Conservation (phyloP, 129 eudicot genomes). For the Flaveria ramosissima region DNA sequence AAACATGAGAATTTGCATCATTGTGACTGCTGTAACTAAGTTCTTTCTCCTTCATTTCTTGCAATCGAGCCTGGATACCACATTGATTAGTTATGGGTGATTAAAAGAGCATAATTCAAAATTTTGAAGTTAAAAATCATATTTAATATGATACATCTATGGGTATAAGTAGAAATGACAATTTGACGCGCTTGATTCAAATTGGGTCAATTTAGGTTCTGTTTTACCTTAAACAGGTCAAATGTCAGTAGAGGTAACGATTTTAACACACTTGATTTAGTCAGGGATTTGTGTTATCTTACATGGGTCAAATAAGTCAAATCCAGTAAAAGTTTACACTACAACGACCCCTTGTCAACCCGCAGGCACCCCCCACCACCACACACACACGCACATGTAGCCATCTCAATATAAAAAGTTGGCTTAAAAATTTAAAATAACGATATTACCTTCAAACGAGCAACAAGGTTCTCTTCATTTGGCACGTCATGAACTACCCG, state of each 20-base stretch:
- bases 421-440: constrained; percentile 3
- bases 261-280: not conserved
- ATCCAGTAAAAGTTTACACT: not conserved
- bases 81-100: not conserved
- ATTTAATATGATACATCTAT: not conserved
- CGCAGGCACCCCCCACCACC: too few species aligned
- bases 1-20: constrained; percentile 82
- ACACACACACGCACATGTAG: not conserved
- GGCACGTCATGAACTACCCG: constrained; percentile 43
- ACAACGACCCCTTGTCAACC: not conserved
- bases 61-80: constrained; percentile 79
- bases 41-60: constrained; percentile 97
- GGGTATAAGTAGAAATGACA: not conserved
- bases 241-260: not conserved
- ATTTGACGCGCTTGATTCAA: not conserved
- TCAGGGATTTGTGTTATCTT: not conserved
- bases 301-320: not conserved
- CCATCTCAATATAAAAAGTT: not conserved
- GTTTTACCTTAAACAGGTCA: not conserved
- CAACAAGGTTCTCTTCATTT: constrained; percentile 88
- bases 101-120: not conserved
- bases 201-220: not conserved
- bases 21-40: constrained; percentile 50
- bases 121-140: not conserved
- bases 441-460: constrained; percentile 69